phyloP scores from a whole-genome alignment of 306 rosid species.

The Crotalaria pallida region DNA sequence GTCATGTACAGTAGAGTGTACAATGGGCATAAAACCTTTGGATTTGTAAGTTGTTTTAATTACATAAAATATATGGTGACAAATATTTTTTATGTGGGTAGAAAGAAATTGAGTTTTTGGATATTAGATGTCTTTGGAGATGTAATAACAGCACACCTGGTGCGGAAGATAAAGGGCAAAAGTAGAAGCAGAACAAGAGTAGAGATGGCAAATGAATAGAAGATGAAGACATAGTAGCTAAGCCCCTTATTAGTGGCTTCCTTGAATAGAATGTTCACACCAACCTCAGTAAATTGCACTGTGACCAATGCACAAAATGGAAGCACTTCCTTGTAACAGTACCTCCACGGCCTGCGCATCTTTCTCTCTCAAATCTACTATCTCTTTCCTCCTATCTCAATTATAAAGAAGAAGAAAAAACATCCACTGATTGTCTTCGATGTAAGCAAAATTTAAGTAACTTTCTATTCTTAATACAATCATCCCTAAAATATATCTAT shows the following conservation, averaged over 20 bases:
- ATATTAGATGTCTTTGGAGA: background rate
- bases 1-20: no score
- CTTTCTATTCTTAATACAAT: no score
- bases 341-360: constrained; percentile 19
- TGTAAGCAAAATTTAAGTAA: no score
- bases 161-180: constrained; percentile 33
- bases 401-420: no score
- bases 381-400: background rate
- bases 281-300: constrained; percentile 35
- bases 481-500: no score
- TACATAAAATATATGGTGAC: no score
- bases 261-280: constrained; percentile 34
- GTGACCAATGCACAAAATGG: constrained; percentile 37
- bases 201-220: constrained; percentile 32
- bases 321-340: constrained; percentile 21
- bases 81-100: background rate
- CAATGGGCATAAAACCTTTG: no score
- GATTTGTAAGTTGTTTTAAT: no score
- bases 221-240: constrained; percentile 34
- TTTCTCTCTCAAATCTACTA: background rate
- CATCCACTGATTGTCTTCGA: no score
- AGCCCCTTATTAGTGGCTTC: constrained; percentile 33
- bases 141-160: constrained; percentile 18
- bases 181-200: constrained; percentile 39
- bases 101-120: background rate